These are phyloP conservation scores for Leptographium procerum DNA, from an alignment of 2,329 filamentous ascomycete genomes.

Conservation along the genomic window DNA sequence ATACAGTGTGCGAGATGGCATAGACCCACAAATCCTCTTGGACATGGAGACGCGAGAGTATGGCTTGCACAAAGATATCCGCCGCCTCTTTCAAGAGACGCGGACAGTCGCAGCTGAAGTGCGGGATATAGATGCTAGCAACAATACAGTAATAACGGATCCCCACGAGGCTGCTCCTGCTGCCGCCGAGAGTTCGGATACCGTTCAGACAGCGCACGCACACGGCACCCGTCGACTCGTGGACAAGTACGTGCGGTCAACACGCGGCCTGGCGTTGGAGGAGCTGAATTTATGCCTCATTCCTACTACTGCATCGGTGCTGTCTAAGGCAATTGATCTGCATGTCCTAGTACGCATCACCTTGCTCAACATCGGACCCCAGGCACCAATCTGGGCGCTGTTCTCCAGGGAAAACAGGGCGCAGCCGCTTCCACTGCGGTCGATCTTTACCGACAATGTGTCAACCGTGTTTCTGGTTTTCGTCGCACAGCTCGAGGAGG, in stretches of 20 bases:
- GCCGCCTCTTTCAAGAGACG: conserved; percentile 23
- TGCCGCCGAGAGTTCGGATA: background rate
- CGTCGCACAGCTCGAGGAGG: conserved; percentile 36
- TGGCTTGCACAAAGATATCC: conserved; percentile 20
- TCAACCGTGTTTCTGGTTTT: conserved; percentile 41
- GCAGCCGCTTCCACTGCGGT: conserved; percentile 39
- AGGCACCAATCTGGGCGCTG: conserved; percentile 47
- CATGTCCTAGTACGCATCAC: conserved; percentile 44
- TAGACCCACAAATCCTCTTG: conserved; percentile 8
- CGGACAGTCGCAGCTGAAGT: conserved; percentile 26
- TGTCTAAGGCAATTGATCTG: conserved; percentile 46
- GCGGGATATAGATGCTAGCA: conserved; percentile 14
- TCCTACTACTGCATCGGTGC: conserved; percentile 45
- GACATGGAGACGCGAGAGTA: conserved; percentile 20
- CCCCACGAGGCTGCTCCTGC: background rate
- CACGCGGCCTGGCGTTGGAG: conserved; percentile 45
- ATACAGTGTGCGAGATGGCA: conserved; percentile 19
- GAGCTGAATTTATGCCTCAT: conserved; percentile 46
- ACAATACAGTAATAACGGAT: background rate
- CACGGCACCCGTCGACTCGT: background rate
- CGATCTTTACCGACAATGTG: conserved; percentile 54
- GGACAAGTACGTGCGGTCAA: conserved; percentile 40
- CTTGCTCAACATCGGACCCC: conserved; percentile 51
- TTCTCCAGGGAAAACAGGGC: conserved; percentile 42
- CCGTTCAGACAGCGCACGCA: background rate